phyloP scores from a whole-genome alignment of 73 alveolate species.

The Tetrahymena malaccensis region DNA sequence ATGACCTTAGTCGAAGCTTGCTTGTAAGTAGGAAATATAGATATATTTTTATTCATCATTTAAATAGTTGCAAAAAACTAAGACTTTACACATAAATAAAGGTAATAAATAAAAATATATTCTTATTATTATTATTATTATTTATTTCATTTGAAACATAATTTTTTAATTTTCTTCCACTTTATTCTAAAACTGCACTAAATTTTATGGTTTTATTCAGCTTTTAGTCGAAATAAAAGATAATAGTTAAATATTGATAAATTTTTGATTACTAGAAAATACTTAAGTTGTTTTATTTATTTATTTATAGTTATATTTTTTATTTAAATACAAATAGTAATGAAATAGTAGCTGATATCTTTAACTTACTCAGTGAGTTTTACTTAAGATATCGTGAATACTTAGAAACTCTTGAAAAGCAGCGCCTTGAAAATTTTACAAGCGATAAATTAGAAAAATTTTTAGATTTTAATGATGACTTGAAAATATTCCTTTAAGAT shows the following conservation, averaged over 20 bases:
- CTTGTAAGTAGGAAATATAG: not conserved
- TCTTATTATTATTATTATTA: too few relatives aligned
- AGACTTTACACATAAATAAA: not conserved
- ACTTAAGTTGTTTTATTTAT: too few relatives aligned
- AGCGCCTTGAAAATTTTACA: not conserved
- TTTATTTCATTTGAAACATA: too few relatives aligned
- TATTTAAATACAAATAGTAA: not conserved
- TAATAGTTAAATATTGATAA: too few relatives aligned
- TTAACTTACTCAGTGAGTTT: not conserved
- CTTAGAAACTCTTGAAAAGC: not conserved
- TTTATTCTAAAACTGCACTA: too few relatives aligned
- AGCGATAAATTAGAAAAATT: not conserved
- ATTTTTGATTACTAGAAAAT: too few relatives aligned
- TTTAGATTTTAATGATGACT: not conserved
- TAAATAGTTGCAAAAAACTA: not conserved
- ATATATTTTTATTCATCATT: not conserved
- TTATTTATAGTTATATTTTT: too few relatives aligned
- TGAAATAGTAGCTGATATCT: not conserved
- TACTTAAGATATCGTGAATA: not conserved
- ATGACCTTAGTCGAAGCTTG: not conserved
- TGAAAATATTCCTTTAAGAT: not conserved
- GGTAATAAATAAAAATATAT: not conserved
- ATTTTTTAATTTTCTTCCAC: too few relatives aligned
- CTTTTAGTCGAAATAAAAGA: too few relatives aligned
- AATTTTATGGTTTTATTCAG: too few relatives aligned